Base-by-base conservation (phyloP, 192 early-diverging fungal species). In the Phlyctochytrium bullatum region DNA sequence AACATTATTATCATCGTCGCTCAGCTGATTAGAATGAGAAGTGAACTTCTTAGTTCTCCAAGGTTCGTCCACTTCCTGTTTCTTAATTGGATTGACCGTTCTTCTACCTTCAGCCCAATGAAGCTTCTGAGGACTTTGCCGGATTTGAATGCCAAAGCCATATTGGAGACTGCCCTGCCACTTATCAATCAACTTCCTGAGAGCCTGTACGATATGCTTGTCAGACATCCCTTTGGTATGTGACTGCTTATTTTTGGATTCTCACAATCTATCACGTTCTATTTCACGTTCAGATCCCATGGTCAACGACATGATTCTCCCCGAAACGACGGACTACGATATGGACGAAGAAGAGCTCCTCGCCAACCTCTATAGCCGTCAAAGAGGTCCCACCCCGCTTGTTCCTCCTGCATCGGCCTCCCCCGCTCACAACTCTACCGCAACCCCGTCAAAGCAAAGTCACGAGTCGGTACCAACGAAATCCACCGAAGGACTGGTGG, bases 1-100 rank as follows among this genome's bases (percentile, higher is more conserved):
- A 96, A 97, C 67, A 88, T 98, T 32, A 73, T 98, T 12, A 92
- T 89, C 76, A 88, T 96, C 40, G 88, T 96, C 54, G 88, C 90
- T 40, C 93, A 93, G 68, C 64, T 98, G 56, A 69, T 92, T 4
- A 59, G 88, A 31, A 91, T 95, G 65, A 82, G 92, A 23, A 78
- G 83, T 61, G 83, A 94, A 47, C 77, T 96, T 10, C 62, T 96
- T 47, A 75, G 66, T n/a, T 80, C 81, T n/a, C 27, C 81, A 53
- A 90, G 88, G 89, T 90, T 72, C 17, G 17, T 35, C n/a, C n/a
- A 24, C 34, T 67, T 36, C 25, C 2, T 16, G 20, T 25, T 40
- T 52, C 0, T 25, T 6, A 2, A 31, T 12, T 20, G 14, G 25
- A 16, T 51, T 24, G 17, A 32, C 4, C 14, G 10, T 35, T 23